Conservation (phyloP, 768 basidiomycete genomes). For the Imleria badia region DNA sequence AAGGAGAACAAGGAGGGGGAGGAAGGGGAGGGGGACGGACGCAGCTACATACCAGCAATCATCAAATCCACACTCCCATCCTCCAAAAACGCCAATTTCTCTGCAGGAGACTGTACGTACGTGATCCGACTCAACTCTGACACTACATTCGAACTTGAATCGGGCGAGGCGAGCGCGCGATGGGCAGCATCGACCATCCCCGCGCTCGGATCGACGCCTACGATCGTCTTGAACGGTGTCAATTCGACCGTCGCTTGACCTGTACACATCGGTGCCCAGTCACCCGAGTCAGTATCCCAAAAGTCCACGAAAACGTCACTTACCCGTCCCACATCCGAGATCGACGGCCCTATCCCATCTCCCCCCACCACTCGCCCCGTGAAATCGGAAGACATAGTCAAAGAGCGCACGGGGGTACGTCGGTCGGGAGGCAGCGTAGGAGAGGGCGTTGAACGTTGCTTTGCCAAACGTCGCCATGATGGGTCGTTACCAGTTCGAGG, state of each 20-base stretch:
- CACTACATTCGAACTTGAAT: background rate
- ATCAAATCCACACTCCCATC: constrained; percentile 65
- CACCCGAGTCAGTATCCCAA: no score
- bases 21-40: no score
- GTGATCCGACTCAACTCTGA: constrained; percentile 16
- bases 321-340: constrained; percentile 85
- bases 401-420: constrained; percentile 70
- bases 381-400: constrained; percentile 61
- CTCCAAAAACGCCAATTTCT: constrained; percentile 51
- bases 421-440: constrained; percentile 69
- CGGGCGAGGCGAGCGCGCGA: constrained; percentile 9
- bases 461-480: constrained; percentile 78
- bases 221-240: constrained; percentile 53
- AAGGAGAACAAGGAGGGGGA: no score
- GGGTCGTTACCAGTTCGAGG: no score
- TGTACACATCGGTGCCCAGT: constrained; percentile 20
- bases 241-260: constrained; percentile 72
- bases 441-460: constrained; percentile 60
- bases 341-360: constrained; percentile 67
- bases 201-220: constrained; percentile 71
- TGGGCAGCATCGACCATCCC: constrained; percentile 66
- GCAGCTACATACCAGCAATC: constrained; percentile 51
- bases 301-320: constrained; percentile 8
- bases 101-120: constrained; percentile 47
- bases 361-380: constrained; percentile 36